Evolutionary conservation across 2,329 filamentous ascomycete genomes (phyloP).

Genomic region (Sporothrix globosa): DNA sequence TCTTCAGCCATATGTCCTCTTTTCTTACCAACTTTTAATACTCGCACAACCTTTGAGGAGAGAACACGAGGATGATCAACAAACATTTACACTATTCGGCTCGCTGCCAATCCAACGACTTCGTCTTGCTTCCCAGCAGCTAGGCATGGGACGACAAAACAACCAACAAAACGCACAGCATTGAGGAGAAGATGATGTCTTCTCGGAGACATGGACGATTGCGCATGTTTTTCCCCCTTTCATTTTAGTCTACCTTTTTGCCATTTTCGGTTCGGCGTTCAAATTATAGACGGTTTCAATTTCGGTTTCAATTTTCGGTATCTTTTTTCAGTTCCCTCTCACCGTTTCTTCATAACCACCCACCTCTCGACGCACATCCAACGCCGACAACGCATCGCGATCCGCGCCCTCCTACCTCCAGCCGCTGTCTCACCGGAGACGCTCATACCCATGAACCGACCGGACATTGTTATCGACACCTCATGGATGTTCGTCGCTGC

Average conservation of each 20-base stretch:
- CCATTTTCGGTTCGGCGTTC: slow-evolving; percentile 32
- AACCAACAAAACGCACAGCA: slow-evolving; percentile 9
- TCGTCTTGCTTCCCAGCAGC: slow-evolving; percentile 39
- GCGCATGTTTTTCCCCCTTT: slow-evolving; percentile 29
- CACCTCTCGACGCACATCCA: slow-evolving; percentile 3
- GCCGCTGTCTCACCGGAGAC: slow-evolving; percentile 15
- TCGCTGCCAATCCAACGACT: slow-evolving; percentile 39
- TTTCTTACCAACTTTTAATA: slow-evolving; percentile 43
- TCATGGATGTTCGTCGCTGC: slow-evolving; percentile 26
- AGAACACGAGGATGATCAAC: slow-evolving; percentile 38
- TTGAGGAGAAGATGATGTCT: background rate
- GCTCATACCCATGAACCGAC: slow-evolving; percentile 15
- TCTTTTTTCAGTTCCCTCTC: background rate
- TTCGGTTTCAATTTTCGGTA: slow-evolving; percentile 28
- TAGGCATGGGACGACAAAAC: slow-evolving; percentile 33
- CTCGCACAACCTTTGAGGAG: slow-evolving; percentile 36
- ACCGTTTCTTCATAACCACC: background rate
- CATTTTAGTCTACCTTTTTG: slow-evolving; percentile 8
- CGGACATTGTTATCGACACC: background rate
- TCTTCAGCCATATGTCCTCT: slow-evolving; percentile 27
- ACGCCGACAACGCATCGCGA: slow-evolving; percentile 28
- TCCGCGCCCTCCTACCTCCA: background rate
- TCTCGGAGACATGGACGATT: background rate
- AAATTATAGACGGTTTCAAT: slow-evolving; percentile 32
- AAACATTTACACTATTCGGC: slow-evolving; percentile 38